These are phyloP conservation scores for Cucurbitaria berberidis DNA, from an alignment of 2,329 filamentous ascomycete genomes.

Conservation along the genomic window DNA sequence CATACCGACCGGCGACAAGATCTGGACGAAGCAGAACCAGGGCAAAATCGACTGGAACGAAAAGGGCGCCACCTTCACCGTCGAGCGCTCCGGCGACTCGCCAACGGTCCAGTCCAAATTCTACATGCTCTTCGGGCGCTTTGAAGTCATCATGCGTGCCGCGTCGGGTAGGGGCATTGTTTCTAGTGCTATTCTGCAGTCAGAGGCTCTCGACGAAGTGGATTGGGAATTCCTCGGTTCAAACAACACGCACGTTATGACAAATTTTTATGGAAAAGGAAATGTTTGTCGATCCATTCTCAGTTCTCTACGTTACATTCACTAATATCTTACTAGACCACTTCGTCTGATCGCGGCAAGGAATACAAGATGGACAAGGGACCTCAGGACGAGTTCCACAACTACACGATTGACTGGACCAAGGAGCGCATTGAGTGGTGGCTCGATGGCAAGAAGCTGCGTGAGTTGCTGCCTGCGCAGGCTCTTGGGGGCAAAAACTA, in stretches of 20 bases:
- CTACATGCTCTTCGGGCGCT: conserved; percentile 62
- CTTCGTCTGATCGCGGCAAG: conserved; percentile 56
- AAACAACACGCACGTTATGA: conserved; percentile 51
- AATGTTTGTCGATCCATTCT: no score
- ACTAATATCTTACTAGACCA: no score
- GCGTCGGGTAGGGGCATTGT: conserved; percentile 58
- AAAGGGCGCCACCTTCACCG: conserved; percentile 73
- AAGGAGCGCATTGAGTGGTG: conserved; percentile 67
- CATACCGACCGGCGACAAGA: conserved; percentile 32
- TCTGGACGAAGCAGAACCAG: conserved; percentile 70
- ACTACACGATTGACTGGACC: conserved; percentile 68
- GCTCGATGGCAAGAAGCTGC: conserved; percentile 66
- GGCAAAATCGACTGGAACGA: conserved; percentile 68
- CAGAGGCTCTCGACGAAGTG: conserved; percentile 61
- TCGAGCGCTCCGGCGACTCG: conserved; percentile 73
- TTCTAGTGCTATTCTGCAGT: conserved; percentile 58
- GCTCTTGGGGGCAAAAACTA: conserved; percentile 65
- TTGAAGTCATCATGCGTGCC: conserved; percentile 56
- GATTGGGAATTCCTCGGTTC: conserved; percentile 57
- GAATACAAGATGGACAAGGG: conserved; percentile 36
- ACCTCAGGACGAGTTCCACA: conserved; percentile 47
- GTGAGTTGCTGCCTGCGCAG: conserved; percentile 66
- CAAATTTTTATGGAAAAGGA: conserved; percentile 63
- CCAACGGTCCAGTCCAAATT: conserved; percentile 73
- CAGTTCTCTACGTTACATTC: no score